Base-by-base conservation (phyloP, 192 early-diverging fungal species). In the Gaertneriomyces semiglobifer region DNA sequence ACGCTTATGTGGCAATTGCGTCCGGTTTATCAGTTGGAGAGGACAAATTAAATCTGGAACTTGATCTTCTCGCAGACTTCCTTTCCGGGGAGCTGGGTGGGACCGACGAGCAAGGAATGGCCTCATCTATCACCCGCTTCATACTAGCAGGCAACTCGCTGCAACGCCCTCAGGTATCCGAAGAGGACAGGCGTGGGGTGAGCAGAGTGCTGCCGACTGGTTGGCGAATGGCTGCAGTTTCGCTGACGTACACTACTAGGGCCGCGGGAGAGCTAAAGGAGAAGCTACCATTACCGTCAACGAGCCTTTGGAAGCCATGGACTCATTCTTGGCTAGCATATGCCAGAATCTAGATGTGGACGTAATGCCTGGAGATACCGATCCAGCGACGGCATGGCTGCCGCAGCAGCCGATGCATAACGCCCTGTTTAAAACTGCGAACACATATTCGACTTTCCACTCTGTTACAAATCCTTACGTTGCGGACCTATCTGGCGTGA, bases 371-470 rank as follows among this genome's bases (percentile, higher is more conserved):
- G 96, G 96, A 11, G 53, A 62, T 0, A 57, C 71, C 12, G 96
- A 98, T 59, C 93, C 93, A 6, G 79, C 91, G 4, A 89, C 83
- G 68, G 66, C 69, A 10, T 83, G 87, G 16, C 70, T 98, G 54
- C 96, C 96, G 41, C 96, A 98, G 68, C 90, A 93, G 60, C 88
- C 95, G 0, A 73, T 98, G 42, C 87, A 88, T 52, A 79, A 63
- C 8, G 79, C 87, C 55, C 62, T 98, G 44, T 89, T 97, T 53
- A 78, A 80, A 3, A 81, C 76, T 11, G 74, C 91, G 18, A 46
- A 66, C 8, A 63, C 75, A 58, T 86, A 79, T 46, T 86, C 88
- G 5, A 85, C 80, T 8, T 91, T 95, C 64, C 62, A 77, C 8
- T 69, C 73, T 25, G 82, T 86, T 0, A 92, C 92, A 8, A 98